These are phyloP conservation scores for Penicillium lividum DNA, from an alignment of 495 filamentous ascomycete species.

Conservation along the genomic window DNA sequence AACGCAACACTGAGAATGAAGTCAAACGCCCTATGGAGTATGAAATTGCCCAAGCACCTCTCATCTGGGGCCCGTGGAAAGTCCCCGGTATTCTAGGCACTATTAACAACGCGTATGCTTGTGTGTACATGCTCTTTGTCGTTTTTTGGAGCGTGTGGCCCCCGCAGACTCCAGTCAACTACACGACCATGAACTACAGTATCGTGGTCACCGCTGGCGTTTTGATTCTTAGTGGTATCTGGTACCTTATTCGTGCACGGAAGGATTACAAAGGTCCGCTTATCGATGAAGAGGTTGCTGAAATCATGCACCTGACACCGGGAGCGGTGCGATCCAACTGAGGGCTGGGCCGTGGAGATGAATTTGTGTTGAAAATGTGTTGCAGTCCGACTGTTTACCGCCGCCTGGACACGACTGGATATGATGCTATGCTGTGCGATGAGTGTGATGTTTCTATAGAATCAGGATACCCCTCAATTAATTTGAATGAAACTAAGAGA, in stretches of 20 bases:
- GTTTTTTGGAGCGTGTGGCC: slow-evolving; percentile 51
- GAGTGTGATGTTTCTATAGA: background rate
- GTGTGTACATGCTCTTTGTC: slow-evolving; percentile 36
- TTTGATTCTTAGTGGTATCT: slow-evolving; percentile 32
- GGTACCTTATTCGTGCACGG: slow-evolving; percentile 37
- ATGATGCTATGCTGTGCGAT: background rate
- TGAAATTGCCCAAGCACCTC: slow-evolving; percentile 22
- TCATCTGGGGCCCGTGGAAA: slow-evolving; percentile 45
- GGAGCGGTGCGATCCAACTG: slow-evolving; percentile 9
- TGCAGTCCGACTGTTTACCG: background rate
- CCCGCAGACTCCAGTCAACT: slow-evolving; percentile 33
- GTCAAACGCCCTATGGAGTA: slow-evolving; percentile 18
- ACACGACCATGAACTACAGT: slow-evolving; percentile 49
- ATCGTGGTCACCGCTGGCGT: slow-evolving; percentile 37
- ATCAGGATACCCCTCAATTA: background rate
- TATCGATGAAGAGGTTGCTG: slow-evolving; percentile 39
- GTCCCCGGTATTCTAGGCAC: slow-evolving; percentile 40
- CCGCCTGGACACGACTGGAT: background rate
- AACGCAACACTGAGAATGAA: slow-evolving; percentile 16
- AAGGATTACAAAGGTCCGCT: slow-evolving; percentile 42
- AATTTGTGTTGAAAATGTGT: background rate
- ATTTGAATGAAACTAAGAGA: too few species aligned
- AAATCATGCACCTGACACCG: slow-evolving; percentile 26
- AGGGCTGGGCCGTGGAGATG: background rate
- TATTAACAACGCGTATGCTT: slow-evolving; percentile 40